These are phyloP conservation scores for Biscogniauxia marginata DNA, from an alignment of 2,329 filamentous ascomycete genomes.

Conservation along the genomic window DNA sequence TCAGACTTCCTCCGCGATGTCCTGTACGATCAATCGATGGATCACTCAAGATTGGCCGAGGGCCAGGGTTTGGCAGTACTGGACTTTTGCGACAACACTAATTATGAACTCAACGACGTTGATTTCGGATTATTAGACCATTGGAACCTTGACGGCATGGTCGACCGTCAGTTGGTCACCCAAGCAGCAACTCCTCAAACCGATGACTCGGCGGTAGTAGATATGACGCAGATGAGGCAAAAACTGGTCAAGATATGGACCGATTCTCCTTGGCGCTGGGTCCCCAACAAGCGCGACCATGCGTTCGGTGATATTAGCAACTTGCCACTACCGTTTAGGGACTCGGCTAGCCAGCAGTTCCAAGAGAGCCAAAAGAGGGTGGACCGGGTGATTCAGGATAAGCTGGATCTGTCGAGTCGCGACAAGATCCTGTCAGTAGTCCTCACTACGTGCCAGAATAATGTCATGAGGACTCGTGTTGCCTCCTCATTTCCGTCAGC, in stretches of 20 bases:
- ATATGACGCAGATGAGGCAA: constrained; percentile 47
- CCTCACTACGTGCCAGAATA: constrained; percentile 55
- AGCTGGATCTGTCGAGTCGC: constrained; percentile 46
- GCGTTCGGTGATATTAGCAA: constrained; percentile 45
- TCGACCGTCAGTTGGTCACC: constrained; percentile 25
- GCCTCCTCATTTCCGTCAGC: constrained; percentile 56
- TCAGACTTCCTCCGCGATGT: constrained; percentile 51
- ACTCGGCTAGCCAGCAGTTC: constrained; percentile 38
- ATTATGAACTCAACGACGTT: constrained; percentile 50
- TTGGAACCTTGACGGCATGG: constrained; percentile 44
- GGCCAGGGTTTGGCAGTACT: constrained; percentile 44
- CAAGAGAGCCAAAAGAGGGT: constrained; percentile 38
- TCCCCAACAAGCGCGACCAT: constrained; percentile 43
- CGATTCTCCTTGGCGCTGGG: constrained; percentile 52
- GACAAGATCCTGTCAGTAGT: constrained; percentile 66
- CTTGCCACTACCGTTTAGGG: constrained; percentile 42
- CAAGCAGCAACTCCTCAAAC: constrained; percentile 29
- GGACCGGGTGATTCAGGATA: constrained; percentile 43
- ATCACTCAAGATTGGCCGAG: constrained; percentile 37
- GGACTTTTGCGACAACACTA: constrained; percentile 50
- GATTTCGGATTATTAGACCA: constrained; percentile 51
- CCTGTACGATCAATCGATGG: constrained; percentile 46
- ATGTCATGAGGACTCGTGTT: constrained; percentile 49
- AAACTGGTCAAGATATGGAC: constrained; percentile 49
- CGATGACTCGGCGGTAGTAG: constrained; percentile 37